Percentiles rank a stretch among this genome's conserved stretches.
These are phyloP conservation scores for Penicillium sp. DNA, from an alignment of 2,329 filamentous ascomycete species.

Conservation along the genomic window DNA sequence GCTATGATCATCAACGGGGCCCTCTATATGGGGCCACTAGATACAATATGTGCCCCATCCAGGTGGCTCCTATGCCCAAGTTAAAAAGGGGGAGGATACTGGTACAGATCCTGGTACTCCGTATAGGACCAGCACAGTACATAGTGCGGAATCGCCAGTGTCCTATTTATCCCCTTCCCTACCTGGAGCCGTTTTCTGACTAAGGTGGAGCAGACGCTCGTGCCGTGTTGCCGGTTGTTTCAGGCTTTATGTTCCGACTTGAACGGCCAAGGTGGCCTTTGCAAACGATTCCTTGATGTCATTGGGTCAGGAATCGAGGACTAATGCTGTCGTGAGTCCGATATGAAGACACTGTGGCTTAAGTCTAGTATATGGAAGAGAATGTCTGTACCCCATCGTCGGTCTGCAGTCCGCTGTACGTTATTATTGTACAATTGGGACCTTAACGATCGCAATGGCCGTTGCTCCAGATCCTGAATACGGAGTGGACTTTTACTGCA, in stretches of 20 bases:
- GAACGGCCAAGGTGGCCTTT: conserved; percentile 2
- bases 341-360: background rate
- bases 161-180: background rate
- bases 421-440: background rate
- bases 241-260: conserved; percentile 27
- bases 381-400: background rate
- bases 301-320: background rate
- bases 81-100: conserved; percentile 1
- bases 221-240: conserved; percentile 27
- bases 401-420: background rate
- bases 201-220: conserved; percentile 23
- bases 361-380: background rate
- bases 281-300: background rate
- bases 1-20: conserved; percentile 7
- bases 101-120: background rate
- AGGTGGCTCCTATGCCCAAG: background rate
- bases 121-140: background rate
- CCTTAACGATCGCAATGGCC: background rate
- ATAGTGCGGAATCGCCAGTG: background rate
- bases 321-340: background rate
- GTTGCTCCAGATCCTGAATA: background rate
- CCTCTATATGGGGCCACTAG: conserved; percentile 4
- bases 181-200: conserved; percentile 6
- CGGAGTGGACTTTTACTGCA: background rate
- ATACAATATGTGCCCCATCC: background rate